Conservation (phyloP, 208 protist species). For the Balamuthia mandrillaris region DNA sequence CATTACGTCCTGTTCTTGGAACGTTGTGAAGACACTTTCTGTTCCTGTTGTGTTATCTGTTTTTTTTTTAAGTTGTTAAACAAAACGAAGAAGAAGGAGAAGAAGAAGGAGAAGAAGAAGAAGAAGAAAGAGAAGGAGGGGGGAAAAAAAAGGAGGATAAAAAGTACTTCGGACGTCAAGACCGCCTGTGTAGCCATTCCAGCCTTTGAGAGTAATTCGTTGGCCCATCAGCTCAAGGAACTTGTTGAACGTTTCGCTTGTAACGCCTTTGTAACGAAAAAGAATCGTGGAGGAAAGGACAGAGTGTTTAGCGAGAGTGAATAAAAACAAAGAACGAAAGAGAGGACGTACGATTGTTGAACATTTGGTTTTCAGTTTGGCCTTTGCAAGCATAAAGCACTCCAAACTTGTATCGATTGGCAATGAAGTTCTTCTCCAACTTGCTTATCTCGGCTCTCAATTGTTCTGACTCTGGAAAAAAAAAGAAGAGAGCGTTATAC, state of each 20-base stretch:
- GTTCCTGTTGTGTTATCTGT: background rate
- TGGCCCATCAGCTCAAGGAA: constrained; percentile 20
- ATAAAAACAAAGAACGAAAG: too few species aligned
- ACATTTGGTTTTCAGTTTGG: constrained; percentile 40
- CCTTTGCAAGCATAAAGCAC: constrained; percentile 5
- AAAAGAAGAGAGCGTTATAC: too few species aligned
- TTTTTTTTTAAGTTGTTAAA: too few species aligned
- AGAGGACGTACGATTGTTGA: constrained; percentile 6
- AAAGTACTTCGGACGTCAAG: constrained; percentile 8
- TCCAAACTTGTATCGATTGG: constrained; percentile 32
- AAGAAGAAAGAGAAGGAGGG: background rate
- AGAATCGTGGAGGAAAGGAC: too few species aligned
- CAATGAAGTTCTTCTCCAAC: constrained; percentile 39
- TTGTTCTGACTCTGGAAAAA: too few species aligned
- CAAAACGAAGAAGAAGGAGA: too few species aligned
- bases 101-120: too few species aligned
- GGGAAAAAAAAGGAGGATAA: background rate
- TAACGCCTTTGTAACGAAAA: too few species aligned
- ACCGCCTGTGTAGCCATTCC: constrained; percentile 26
- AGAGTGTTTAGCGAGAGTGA: too few species aligned
- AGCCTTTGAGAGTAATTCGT: constrained; percentile 29
- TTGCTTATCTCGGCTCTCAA: too few species aligned
- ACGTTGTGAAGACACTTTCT: constrained; percentile 1
- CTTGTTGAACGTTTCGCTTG: background rate
- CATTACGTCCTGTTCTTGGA: constrained; percentile 24